Evolutionary conservation across 345 rosid species (phyloP).

Genomic region (Garcia nutans): DNA sequence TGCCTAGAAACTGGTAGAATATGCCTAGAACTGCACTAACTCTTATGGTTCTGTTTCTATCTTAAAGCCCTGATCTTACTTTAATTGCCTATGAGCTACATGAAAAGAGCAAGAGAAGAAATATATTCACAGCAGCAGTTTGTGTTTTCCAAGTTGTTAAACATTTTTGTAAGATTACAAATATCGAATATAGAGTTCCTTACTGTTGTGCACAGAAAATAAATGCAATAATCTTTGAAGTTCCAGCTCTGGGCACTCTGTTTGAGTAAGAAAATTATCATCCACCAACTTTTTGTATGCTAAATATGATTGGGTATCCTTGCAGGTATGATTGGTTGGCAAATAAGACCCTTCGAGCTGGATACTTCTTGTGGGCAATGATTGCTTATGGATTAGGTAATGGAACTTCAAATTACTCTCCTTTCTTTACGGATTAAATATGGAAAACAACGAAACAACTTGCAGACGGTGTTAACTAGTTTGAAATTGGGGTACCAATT

Average conservation of each 20-base stretch:
- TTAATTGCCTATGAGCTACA: background rate
- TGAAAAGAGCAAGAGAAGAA: background rate
- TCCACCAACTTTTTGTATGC: background rate
- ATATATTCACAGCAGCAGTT: background rate
- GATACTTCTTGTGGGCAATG: constrained; percentile 96
- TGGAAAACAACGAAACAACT: too few relatives aligned
- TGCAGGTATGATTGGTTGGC: constrained; percentile 92
- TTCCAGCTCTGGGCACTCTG: background rate
- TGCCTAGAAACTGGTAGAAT: background rate
- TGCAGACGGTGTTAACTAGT: too few relatives aligned
- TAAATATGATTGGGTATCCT: background rate
- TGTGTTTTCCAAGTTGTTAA: background rate
- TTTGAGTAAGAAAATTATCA: background rate
- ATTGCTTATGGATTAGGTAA: constrained; percentile 89
- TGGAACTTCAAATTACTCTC: constrained; percentile 10
- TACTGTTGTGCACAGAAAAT: too few relatives aligned
- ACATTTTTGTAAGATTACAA: background rate
- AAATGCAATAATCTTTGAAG: too few relatives aligned
- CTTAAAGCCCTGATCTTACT: background rate
- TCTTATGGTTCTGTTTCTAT: background rate
- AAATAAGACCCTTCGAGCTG: constrained; percentile 74
- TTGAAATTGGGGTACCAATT: background rate
- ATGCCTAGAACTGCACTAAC: background rate
- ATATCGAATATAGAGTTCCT: too few relatives aligned
- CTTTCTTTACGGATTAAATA: background rate